Percentiles rank a stretch among this genome's conserved stretches.
These are phyloP conservation scores for Plantago major DNA, from an alignment of 257 asterid genomes.

Conservation along the genomic window DNA sequence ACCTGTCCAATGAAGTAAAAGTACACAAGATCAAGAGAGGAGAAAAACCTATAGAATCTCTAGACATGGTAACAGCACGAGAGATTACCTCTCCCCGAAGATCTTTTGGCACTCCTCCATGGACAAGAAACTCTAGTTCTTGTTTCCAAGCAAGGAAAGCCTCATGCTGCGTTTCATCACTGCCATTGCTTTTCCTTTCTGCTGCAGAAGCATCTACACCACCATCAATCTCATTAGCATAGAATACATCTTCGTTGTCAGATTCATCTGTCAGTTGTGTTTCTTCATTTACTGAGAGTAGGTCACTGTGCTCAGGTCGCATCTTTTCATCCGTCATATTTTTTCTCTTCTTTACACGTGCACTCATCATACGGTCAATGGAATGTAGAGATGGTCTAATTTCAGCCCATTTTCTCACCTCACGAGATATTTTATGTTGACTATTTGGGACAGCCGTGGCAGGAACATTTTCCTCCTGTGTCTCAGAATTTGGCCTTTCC, in stretches of 20 bases:
- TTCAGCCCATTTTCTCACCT: constrained; percentile 63
- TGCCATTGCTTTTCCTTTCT: constrained; percentile 28
- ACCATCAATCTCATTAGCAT: constrained; percentile 34
- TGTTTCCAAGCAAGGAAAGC: constrained; percentile 56
- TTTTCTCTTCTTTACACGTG: constrained; percentile 51
- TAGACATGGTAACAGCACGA: constrained; percentile 14
- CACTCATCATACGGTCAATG: constrained; percentile 66
- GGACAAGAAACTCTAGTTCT: constrained; percentile 84
- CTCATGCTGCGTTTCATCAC: constrained; percentile 31
- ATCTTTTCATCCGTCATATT: constrained; percentile 28
- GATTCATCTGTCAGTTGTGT: constrained; percentile 32
- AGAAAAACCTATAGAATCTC: constrained; percentile 7
- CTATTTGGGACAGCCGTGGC: constrained; percentile 33
- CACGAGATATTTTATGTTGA: constrained; percentile 32
- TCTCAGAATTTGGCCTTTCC: constrained; percentile 28
- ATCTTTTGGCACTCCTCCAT: constrained; percentile 86
- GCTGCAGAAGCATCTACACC: constrained; percentile 30
- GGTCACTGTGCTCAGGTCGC: constrained; percentile 22
- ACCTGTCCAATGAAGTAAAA: constrained; percentile 53
- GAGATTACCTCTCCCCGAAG: constrained; percentile 83
- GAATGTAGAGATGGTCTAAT: constrained; percentile 48
- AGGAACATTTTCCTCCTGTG: constrained; percentile 26
- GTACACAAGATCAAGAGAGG: constrained; percentile 16
- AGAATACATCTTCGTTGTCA: constrained; percentile 30
- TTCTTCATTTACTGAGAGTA: constrained; percentile 47